Evolutionary conservation across 2,329 filamentous ascomycete species (phyloP).

Genomic region (Cryphonectria naterciae): DNA sequence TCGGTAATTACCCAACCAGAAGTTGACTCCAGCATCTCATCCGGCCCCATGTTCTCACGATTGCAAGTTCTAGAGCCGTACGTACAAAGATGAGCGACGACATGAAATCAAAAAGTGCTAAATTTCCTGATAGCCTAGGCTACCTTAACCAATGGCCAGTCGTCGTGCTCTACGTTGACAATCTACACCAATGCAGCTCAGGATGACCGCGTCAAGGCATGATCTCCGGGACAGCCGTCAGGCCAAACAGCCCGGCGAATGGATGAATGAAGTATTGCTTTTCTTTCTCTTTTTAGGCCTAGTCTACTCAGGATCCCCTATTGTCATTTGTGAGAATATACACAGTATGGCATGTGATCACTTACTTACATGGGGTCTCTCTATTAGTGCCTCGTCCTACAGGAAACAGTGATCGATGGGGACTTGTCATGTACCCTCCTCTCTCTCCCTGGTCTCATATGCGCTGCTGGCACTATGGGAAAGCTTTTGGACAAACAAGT

Average conservation of each 20-base stretch:
- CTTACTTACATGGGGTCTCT: background rate
- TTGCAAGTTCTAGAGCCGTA: background rate
- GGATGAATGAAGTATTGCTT: background rate
- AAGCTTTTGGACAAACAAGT: background rate
- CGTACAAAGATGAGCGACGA: background rate
- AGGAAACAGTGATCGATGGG: background rate
- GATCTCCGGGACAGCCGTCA: background rate
- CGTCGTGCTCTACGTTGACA: background rate
- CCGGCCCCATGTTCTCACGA: background rate
- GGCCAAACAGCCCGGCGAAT: background rate
- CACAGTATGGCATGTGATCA: background rate
- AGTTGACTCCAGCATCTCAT: background rate
- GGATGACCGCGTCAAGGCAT: background rate
- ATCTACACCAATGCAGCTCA: background rate
- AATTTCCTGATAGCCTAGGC: too few relatives aligned
- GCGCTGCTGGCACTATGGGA: background rate
- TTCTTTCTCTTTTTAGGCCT: background rate
- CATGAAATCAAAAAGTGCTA: background rate
- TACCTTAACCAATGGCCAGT: background rate
- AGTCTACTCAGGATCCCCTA: too few relatives aligned
- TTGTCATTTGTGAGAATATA: background rate
- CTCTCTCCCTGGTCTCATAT: background rate
- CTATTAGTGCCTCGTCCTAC: background rate
- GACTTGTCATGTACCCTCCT: background rate
- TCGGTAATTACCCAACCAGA: background rate